Percentiles rank a stretch among this genome's conserved stretches.
Conservation (phyloP, 306 rosid genomes). For the Gastrolobium bilobum region DNA sequence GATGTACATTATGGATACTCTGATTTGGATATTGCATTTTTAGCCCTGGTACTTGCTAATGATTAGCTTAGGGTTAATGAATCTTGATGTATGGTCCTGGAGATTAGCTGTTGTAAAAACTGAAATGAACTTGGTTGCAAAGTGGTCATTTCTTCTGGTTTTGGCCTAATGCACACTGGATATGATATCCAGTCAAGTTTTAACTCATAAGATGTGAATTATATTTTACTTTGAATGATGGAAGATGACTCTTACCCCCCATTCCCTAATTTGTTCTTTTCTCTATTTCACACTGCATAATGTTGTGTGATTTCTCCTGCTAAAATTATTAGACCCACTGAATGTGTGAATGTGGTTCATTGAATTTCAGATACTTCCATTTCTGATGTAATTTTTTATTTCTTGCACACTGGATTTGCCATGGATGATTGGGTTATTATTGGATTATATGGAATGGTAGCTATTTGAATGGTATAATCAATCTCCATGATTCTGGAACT, state of each 20-base stretch:
- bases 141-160: conserved; percentile 26
- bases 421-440: conserved; percentile 11
- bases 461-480: neutral
- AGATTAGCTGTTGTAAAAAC: conserved; percentile 49
- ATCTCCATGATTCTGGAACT: neutral
- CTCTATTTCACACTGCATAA: neutral
- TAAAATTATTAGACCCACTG: neutral
- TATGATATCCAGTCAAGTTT: conserved; percentile 6
- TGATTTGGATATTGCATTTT: conserved; percentile 35
- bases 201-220: conserved; percentile 23
- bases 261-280: neutral
- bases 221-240: neutral
- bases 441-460: neutral
- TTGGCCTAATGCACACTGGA: conserved; percentile 28
- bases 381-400: neutral
- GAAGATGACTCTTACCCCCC: neutral
- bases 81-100: conserved; percentile 36
- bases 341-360: neutral
- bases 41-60: conserved; percentile 44
- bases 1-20: conserved; percentile 53
- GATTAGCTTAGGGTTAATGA: conserved; percentile 44
- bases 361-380: neutral
- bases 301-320: neutral
- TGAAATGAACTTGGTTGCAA: conserved; percentile 37
- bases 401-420: neutral